Evolutionary conservation across 2,329 filamentous ascomycete genomes (phyloP).

Genomic region (Xenoacremonium recifei): DNA sequence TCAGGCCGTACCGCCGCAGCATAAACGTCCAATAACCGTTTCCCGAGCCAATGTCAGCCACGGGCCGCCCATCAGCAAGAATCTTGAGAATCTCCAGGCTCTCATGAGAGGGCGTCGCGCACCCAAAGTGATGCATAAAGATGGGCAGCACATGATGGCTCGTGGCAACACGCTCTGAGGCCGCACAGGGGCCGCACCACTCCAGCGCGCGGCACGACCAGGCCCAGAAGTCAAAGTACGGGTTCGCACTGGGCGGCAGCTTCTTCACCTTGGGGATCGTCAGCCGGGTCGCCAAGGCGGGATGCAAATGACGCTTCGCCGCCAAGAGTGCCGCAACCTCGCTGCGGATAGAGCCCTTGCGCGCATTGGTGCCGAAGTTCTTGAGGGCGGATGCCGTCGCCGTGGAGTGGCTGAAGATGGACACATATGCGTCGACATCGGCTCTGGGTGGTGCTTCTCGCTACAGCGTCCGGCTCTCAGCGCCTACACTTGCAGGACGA

Average conservation of each 20-base stretch:
- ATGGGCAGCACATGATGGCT: conserved; percentile 70
- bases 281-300: conserved; percentile 35
- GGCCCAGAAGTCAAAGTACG: conserved; percentile 65
- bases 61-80: conserved; percentile 49
- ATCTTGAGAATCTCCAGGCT: conserved; percentile 58
- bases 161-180: conserved; percentile 50
- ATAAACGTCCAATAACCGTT: conserved; percentile 77
- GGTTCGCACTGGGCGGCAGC: conserved; percentile 51
- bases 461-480: conserved; percentile 24
- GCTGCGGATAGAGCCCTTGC: conserved; percentile 58
- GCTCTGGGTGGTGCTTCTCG: conserved; percentile 47
- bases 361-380: conserved; percentile 62
- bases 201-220: conserved; percentile 64
- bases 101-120: conserved; percentile 67
- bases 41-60: conserved; percentile 68
- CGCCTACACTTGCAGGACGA: background rate
- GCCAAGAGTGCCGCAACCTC: conserved; percentile 56
- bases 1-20: conserved; percentile 58
- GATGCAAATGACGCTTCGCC: conserved; percentile 50
- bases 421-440: conserved; percentile 66
- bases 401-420: conserved; percentile 62
- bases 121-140: conserved; percentile 78
- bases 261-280: conserved; percentile 48
- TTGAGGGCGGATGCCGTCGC: conserved; percentile 61
- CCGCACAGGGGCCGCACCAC: conserved; percentile 60